Evolutionary conservation across 495 filamentous ascomycete genomes (phyloP).

Genomic region (Glutinoglossum americanum): DNA sequence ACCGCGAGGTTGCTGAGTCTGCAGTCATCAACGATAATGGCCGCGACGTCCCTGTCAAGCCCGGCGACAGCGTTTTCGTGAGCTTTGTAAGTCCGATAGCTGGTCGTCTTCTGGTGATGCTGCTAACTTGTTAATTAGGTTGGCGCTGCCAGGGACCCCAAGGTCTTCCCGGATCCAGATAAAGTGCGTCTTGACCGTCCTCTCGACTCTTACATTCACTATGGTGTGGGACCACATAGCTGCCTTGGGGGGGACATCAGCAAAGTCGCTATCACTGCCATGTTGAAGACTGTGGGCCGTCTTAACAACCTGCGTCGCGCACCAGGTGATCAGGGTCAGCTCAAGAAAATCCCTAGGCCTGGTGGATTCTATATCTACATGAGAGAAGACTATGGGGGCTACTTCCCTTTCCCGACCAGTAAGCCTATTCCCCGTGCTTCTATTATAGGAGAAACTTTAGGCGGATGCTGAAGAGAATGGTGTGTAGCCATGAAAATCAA

Average conservation of each 20-base stretch:
- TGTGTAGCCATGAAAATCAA: neutral
- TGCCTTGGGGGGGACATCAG: slow-evolving; percentile 39
- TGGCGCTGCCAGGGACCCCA: slow-evolving; percentile 23
- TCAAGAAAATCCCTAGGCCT: slow-evolving; percentile 45
- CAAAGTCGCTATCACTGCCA: slow-evolving; percentile 40
- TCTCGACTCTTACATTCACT: slow-evolving; percentile 44
- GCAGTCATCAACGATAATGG: slow-evolving; percentile 26
- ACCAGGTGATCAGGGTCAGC: slow-evolving; percentile 40
- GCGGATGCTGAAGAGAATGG: neutral
- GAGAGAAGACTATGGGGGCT: slow-evolving; percentile 47
- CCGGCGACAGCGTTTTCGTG: slow-evolving; percentile 31
- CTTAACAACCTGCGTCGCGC: slow-evolving; percentile 43
- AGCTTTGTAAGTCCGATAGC: slow-evolving; percentile 18
- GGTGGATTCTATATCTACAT: slow-evolving; percentile 47
- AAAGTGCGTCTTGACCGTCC: slow-evolving; percentile 45
- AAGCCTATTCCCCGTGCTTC: slow-evolving; percentile 16
- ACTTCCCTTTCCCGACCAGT: slow-evolving; percentile 53
- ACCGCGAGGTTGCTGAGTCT: neutral
- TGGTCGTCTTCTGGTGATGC: neutral
- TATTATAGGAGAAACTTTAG: neutral
- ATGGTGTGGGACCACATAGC: slow-evolving; percentile 37
- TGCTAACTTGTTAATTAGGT: neutral
- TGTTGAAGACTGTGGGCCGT: slow-evolving; percentile 29
- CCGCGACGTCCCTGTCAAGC: slow-evolving; percentile 25
- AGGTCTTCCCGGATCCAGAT: slow-evolving; percentile 45